phyloP scores from a whole-genome alignment of 139 green algal genomes.

The Ettlia oleoabundans region DNA sequence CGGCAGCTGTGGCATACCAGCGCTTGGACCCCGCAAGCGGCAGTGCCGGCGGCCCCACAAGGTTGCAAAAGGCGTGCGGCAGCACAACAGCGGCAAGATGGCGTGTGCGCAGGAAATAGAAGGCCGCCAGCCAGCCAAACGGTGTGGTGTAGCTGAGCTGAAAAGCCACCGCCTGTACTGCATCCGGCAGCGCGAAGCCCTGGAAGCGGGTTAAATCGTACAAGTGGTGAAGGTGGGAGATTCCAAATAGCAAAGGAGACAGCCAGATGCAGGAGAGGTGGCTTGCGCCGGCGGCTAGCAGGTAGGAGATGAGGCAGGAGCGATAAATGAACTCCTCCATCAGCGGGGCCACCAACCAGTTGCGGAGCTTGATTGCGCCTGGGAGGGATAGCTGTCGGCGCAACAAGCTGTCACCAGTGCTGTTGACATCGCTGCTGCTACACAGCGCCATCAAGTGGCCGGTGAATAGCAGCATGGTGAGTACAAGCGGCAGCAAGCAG shows the following conservation, averaged over 20 bases:
- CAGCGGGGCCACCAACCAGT: conserved; percentile 68
- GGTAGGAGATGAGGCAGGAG: conserved; percentile 75
- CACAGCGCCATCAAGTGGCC: conserved; percentile 46
- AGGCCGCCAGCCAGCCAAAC: conserved; percentile 79
- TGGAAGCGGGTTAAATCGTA: conserved; percentile 59
- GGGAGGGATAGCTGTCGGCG: not conserved
- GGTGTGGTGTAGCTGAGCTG: conserved; percentile 76
- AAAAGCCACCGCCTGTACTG: not conserved
- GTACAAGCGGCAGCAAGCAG: conserved; percentile 37
- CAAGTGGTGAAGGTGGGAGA: conserved; percentile 82
- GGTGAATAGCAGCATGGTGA: conserved; percentile 57
- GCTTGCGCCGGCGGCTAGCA: conserved; percentile 28
- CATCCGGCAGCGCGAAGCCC: not conserved
- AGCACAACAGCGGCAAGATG: conserved; percentile 51
- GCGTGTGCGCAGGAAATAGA: conserved; percentile 63
- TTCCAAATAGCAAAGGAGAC: conserved; percentile 80
- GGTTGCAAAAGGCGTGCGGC: conserved; percentile 80
- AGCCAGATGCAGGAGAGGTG: conserved; percentile 40
- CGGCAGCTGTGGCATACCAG: not conserved
- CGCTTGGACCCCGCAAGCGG: not conserved
- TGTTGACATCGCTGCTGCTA: not conserved
- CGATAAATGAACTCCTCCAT: conserved; percentile 87
- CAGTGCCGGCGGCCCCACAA: conserved; percentile 73
- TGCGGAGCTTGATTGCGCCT: conserved; percentile 9
- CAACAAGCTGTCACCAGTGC: conserved; percentile 11